These are phyloP conservation scores for Priceomyces melissophilus DNA, from an alignment of 805 yeast genomes.

Conservation along the genomic window DNA sequence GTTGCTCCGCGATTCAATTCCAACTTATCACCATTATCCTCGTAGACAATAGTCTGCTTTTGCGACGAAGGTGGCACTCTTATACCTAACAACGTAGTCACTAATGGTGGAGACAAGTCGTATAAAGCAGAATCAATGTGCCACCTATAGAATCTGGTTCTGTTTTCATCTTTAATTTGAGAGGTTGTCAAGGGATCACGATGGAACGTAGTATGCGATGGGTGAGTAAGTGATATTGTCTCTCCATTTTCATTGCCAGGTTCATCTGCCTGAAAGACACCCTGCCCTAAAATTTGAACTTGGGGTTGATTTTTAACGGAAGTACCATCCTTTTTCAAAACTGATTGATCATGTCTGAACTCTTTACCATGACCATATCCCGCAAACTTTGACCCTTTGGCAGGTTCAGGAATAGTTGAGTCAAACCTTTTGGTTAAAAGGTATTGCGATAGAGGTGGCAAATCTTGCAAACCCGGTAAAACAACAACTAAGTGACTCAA, in stretches of 20 bases:
- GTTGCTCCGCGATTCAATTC: conserved; percentile 83
- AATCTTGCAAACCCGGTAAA: conserved; percentile 65
- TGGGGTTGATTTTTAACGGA: conserved; percentile 82
- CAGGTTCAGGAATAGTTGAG: conserved; percentile 52
- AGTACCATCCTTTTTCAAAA: conserved; percentile 75
- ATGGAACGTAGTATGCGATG: conserved; percentile 81
- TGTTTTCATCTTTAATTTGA: conserved; percentile 54
- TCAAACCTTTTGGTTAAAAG: conserved; percentile 74
- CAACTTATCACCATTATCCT: conserved; percentile 52
- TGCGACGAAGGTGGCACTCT: conserved; percentile 70
- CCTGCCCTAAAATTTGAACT: conserved; percentile 88
- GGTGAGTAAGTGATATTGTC: conserved; percentile 66
- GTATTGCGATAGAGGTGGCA: conserved; percentile 74
- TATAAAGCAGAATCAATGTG: conserved; percentile 90
- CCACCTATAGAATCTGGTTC: conserved; percentile 89
- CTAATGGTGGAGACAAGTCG: conserved; percentile 81
- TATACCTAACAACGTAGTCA: conserved; percentile 80
- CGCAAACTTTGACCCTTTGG: conserved; percentile 33
- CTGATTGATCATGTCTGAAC: conserved; percentile 49
- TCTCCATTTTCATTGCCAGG: conserved; percentile 62
- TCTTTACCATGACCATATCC: conserved; percentile 85
- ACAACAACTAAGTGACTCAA: conserved; percentile 69
- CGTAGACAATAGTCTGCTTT: conserved; percentile 63
- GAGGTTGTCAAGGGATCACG: conserved; percentile 60
- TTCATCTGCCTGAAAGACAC: conserved; percentile 53